These are phyloP conservation scores for Endocladia muricata DNA, from an alignment of 31 red algal genomes.

Conservation along the genomic window DNA sequence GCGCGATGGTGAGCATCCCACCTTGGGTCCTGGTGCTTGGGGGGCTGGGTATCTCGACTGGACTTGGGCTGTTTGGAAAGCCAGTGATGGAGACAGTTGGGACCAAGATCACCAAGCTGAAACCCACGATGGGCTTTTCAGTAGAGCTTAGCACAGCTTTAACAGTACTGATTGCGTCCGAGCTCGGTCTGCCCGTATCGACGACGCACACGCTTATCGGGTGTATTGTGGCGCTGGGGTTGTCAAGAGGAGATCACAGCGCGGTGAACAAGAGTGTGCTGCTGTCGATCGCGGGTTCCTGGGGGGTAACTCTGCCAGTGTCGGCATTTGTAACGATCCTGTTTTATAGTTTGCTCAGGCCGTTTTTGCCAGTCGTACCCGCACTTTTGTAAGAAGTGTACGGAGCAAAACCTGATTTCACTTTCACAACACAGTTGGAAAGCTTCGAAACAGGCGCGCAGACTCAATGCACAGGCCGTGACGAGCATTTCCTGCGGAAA, in stretches of 20 bases:
- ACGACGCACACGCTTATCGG: conserved; percentile 96
- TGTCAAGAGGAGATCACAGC: conserved; percentile 62
- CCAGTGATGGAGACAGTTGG: conserved; percentile 99
- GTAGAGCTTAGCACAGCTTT: conserved; percentile 93
- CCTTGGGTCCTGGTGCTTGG: conserved; percentile 91
- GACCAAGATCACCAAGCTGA: conserved; percentile 91
- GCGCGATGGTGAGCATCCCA: conserved; percentile 57
- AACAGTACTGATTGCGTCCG: conserved; percentile 91
- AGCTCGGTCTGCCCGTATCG: conserved; percentile 88
- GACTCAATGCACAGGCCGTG: no score
- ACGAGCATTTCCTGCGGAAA: no score
- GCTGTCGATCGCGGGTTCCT: conserved; percentile 68
- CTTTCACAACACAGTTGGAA: no score
- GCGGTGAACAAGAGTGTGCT: conserved; percentile 77
- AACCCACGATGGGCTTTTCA: conserved; percentile 91
- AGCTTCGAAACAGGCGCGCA: no score
- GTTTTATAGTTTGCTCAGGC: conserved; percentile 53
- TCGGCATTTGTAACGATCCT: conserved; percentile 68
- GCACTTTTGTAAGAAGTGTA: conserved; percentile 16
- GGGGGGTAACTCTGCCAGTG: conserved; percentile 83
- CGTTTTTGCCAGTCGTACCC: conserved; percentile 61
- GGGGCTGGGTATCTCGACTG: conserved; percentile 81
- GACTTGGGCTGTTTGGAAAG: conserved; percentile 78
- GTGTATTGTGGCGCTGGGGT: conserved; percentile 92
- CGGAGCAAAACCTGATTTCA: background rate